Percentiles rank a stretch among this genome's conserved stretches.
phyloP scores from a whole-genome alignment of 2,329 filamentous ascomycete genomes.

The Arthroderma uncinatum region DNA sequence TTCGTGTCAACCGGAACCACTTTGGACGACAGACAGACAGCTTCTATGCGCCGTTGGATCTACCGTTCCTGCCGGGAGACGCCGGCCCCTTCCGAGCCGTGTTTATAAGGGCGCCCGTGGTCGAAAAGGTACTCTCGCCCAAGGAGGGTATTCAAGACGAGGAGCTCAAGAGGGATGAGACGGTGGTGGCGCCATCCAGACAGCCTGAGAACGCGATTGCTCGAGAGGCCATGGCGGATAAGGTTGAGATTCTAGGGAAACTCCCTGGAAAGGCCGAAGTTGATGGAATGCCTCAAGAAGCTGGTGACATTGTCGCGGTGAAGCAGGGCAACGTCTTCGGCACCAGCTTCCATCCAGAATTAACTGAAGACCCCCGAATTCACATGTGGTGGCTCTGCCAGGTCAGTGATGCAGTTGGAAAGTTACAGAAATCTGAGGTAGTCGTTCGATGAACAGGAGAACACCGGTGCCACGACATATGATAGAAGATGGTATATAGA shows the following conservation, averaged over 20 bases:
- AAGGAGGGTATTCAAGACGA: slow-evolving; percentile 41
- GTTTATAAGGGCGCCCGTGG: slow-evolving; percentile 89
- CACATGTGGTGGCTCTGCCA: slow-evolving; percentile 87
- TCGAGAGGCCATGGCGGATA: slow-evolving; percentile 33
- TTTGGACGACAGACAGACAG: slow-evolving; percentile 90
- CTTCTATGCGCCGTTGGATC: slow-evolving; percentile 63
- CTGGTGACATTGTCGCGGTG: slow-evolving; percentile 73
- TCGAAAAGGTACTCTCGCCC: slow-evolving; percentile 62
- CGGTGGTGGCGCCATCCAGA: slow-evolving; percentile 48
- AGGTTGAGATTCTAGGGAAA: slow-evolving; percentile 49
- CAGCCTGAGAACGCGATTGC: slow-evolving; percentile 35
- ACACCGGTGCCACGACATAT: not conserved
- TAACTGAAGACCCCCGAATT: slow-evolving; percentile 78
- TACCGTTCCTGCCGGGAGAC: slow-evolving; percentile 53
- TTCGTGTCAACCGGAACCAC: slow-evolving; percentile 85
- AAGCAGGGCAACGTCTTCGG: slow-evolving; percentile 85
- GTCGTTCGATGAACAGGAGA: slow-evolving; percentile 8
- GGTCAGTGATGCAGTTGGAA: slow-evolving; percentile 41
- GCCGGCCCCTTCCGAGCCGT: slow-evolving; percentile 60
- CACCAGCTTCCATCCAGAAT: slow-evolving; percentile 89
- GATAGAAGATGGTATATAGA: not conserved
- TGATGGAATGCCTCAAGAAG: slow-evolving; percentile 30
- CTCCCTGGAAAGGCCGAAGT: slow-evolving; percentile 43
- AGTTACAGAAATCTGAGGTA: slow-evolving; percentile 14
- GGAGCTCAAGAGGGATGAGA: slow-evolving; percentile 39